Base-by-base conservation (phyloP, 106 monocot genomes). In the Dactylorhiza incarnata region DNA sequence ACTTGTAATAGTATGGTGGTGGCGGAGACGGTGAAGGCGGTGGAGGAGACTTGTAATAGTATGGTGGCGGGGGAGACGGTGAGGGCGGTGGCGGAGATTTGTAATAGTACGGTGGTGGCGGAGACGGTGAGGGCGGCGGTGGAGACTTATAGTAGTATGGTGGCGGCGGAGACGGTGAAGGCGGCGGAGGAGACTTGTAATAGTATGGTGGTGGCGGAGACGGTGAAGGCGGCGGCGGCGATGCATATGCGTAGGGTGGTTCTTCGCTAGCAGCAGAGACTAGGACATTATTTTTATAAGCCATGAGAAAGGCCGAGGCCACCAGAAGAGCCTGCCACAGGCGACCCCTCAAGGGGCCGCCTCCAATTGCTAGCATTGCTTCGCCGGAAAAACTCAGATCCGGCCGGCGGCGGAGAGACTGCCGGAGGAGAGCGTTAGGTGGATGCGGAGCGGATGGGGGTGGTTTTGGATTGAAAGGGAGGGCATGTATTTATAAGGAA, bases 111-210 rank as follows among this genome's bases (percentile, higher is more conserved):
- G 78, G 83, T 9, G 78, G 78, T 48, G 83, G 77, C 0, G 77
- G 73, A 5, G 83, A 73, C 11, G 66, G 45, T 23, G 24, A 3
- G 2, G 83, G 78, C 10, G 83, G 84, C 5, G 84, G 77, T 9
- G 80, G 84, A n/a, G 84, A 80, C 2, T 76, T 29, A 17, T 84
- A 84, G 13, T 79, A 19, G 45, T 83, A 83, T 0, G 79, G 75
- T 3, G 78, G 62, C 20, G 52, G 80, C 9, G 65, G 79, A 10
- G 50, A n/a, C n/a, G n/a, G n/a, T 3, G 56, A 50, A 47, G 78
- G 62, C 20, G 52, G 80, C 9, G 65, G 79, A 10, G 50, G 70
- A 15, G 82, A 82, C 5, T 58, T 45, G 11, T 77, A 68, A 14
- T 77, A 68, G 50, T 77, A 43, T 5, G n/a, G n/a, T n/a, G n/a